Evolutionary conservation across 345 rosid genomes (phyloP).

Genomic region (Noccaea bulbosa): DNA sequence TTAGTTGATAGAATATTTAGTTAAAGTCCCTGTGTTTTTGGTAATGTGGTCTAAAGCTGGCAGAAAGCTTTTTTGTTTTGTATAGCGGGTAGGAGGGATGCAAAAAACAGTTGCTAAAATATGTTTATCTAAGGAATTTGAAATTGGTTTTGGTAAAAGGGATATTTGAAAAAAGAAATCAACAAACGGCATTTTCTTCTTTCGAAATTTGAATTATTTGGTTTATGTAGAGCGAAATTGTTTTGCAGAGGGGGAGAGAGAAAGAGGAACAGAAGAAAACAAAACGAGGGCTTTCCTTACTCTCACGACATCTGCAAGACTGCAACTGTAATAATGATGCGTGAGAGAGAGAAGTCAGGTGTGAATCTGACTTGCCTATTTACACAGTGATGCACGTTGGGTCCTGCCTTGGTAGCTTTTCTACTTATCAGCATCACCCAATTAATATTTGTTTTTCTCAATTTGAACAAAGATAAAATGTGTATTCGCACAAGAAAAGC

Average conservation of each 20-base stretch:
- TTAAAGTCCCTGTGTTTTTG: slow-evolving; percentile 21
- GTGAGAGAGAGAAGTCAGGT: slow-evolving; percentile 19
- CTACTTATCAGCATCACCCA: slow-evolving; percentile 15
- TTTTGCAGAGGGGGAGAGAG: neutral
- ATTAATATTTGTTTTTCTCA: slow-evolving; percentile 29
- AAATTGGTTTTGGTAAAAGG: slow-evolving; percentile 19
- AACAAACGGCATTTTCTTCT: neutral
- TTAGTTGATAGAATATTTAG: slow-evolving; percentile 31
- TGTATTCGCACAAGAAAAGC: slow-evolving; percentile 1
- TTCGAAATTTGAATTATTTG: slow-evolving; percentile 33
- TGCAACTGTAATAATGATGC: slow-evolving; percentile 30
- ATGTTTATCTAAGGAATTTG: slow-evolving; percentile 36
- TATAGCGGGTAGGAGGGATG: slow-evolving; percentile 50
- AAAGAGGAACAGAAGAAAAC: slow-evolving; percentile 10
- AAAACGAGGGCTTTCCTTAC: slow-evolving; percentile 24
- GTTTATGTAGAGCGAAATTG: neutral
- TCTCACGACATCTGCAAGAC: slow-evolving; percentile 33
- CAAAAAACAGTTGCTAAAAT: slow-evolving; percentile 30
- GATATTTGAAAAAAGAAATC: slow-evolving; percentile 6
- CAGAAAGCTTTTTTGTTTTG: slow-evolving; percentile 42
- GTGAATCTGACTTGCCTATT: slow-evolving; percentile 34
- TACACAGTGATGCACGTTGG: slow-evolving; percentile 35
- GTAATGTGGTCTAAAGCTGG: slow-evolving; percentile 38
- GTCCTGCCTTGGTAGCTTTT: slow-evolving; percentile 28
- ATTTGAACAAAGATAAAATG: neutral